These are phyloP conservation scores for Arxiozyma telluris DNA, from an alignment of 1,139 yeast species.

Conservation along the genomic window DNA sequence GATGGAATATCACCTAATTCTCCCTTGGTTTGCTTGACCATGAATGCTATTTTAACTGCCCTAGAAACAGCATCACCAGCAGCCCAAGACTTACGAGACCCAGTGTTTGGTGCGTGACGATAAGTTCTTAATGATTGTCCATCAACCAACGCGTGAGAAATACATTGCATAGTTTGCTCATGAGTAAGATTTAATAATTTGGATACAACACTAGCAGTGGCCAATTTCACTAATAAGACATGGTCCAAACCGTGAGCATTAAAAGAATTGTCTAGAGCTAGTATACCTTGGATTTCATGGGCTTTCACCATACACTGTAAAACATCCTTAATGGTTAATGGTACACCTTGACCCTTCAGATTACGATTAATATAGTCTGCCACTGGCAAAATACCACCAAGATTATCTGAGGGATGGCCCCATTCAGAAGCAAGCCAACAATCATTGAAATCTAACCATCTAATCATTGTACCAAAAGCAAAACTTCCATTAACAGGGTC, in stretches of 20 bases:
- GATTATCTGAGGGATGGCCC: conserved; percentile 57
- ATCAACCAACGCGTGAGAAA: conserved; percentile 53
- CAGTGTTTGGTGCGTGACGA: conserved; percentile 56
- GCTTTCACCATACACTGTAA: conserved; percentile 51
- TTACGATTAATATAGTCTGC: conserved; percentile 48
- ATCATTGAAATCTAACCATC: conserved; percentile 55
- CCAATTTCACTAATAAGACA: conserved; percentile 50
- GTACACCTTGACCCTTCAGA: conserved; percentile 30
- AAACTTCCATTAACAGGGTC: conserved; percentile 54
- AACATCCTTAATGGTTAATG: conserved; percentile 42
- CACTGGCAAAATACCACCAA: conserved; percentile 51
- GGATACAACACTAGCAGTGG: conserved; percentile 52
- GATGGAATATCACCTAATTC: conserved; percentile 47
- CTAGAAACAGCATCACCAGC: conserved; percentile 58
- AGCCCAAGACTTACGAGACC: conserved; percentile 57
- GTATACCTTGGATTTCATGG: conserved; percentile 51
- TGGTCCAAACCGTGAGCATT: conserved; percentile 54
- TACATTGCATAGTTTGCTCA: conserved; percentile 45
- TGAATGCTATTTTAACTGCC: conserved; percentile 47
- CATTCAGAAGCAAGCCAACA: conserved; percentile 61
- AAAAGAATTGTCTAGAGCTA: conserved; percentile 51
- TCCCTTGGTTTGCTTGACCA: conserved; percentile 39
- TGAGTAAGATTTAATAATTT: conserved; percentile 41
- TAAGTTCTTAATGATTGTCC: conserved; percentile 52
- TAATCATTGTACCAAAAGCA: conserved; percentile 45